These are phyloP conservation scores for Fusarium cyanostomum DNA, from an alignment of 2,329 filamentous ascomycete species.

Conservation along the genomic window DNA sequence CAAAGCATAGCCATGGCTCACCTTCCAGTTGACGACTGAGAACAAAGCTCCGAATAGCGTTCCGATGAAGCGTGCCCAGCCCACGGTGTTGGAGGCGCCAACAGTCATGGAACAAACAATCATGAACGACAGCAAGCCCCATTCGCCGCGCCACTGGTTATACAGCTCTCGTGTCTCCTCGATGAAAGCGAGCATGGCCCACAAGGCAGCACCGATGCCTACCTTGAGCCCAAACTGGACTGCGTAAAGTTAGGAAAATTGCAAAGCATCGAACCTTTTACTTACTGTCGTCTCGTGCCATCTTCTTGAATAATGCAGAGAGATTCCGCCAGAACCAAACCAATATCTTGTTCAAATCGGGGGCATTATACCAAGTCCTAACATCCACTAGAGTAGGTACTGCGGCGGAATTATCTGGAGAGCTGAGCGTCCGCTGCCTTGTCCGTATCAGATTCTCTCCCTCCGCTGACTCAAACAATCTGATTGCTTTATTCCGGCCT, in stretches of 20 bases:
- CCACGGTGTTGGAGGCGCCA: constrained; percentile 95
- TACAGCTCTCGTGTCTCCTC: constrained; percentile 80
- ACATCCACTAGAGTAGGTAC: constrained; percentile 9
- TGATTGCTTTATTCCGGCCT: constrained; percentile 29
- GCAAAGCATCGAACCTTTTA: constrained; percentile 53
- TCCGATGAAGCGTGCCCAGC: constrained; percentile 83
- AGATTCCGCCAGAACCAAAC: constrained; percentile 35
- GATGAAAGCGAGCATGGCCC: constrained; percentile 89
- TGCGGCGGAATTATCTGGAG: neutral
- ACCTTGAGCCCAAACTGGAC: constrained; percentile 86
- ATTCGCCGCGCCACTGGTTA: constrained; percentile 90
- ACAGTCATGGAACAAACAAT: constrained; percentile 99
- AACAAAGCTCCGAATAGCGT: constrained; percentile 82
- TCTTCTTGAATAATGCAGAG: constrained; percentile 52
- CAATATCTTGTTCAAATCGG: constrained; percentile 29
- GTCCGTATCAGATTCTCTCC: constrained; percentile 28
- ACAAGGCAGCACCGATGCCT: constrained; percentile 86
- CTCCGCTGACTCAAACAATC: constrained; percentile 52
- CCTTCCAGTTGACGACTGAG: constrained; percentile 81
- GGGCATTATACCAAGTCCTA: constrained; percentile 14
- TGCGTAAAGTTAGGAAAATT: constrained; percentile 53
- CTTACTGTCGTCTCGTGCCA: constrained; percentile 57
- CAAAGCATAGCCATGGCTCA: constrained; percentile 77
- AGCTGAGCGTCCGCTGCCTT: neutral
- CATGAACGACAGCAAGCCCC: constrained; percentile 97